phyloP scores from a whole-genome alignment of 139 green algal species.

The Nannochloris sp. region DNA sequence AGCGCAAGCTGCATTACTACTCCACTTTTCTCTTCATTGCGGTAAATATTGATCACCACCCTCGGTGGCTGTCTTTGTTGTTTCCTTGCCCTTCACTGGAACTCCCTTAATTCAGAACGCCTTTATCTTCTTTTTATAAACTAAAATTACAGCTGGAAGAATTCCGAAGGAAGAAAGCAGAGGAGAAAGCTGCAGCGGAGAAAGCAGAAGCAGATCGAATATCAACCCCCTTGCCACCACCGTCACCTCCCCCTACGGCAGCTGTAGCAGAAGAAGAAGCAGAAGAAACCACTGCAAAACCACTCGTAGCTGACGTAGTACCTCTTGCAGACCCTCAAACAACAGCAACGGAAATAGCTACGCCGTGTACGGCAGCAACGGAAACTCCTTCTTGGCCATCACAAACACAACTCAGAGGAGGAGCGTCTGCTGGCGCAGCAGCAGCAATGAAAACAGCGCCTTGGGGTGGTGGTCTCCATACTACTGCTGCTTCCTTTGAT shows the following conservation, averaged over 20 bases:
- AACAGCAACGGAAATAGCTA: neutral
- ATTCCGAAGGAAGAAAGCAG: conserved; percentile 27
- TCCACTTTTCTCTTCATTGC: too few relatives aligned
- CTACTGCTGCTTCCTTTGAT: too few relatives aligned
- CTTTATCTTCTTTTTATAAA: neutral
- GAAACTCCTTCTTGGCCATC: neutral
- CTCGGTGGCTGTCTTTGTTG: too few relatives aligned
- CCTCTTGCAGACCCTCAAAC: neutral
- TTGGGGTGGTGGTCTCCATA: too few relatives aligned
- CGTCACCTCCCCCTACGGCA: too few relatives aligned
- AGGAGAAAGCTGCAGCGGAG: neutral
- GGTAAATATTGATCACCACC: too few relatives aligned
- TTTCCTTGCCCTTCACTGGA: neutral
- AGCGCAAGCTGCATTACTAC: too few relatives aligned
- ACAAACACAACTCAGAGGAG: neutral
- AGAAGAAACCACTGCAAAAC: neutral
- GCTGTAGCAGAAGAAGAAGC: neutral
- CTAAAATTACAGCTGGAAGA: conserved; percentile 44
- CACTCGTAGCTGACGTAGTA: neutral
- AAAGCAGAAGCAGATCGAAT: too few relatives aligned
- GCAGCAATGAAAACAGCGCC: neutral
- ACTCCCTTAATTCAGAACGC: too few relatives aligned
- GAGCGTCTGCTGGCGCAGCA: neutral
- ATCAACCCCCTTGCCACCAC: too few relatives aligned
- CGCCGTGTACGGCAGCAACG: neutral